Evolutionary conservation across 2,329 filamentous ascomycete genomes (phyloP).

Genomic region (Alternaria solani): DNA sequence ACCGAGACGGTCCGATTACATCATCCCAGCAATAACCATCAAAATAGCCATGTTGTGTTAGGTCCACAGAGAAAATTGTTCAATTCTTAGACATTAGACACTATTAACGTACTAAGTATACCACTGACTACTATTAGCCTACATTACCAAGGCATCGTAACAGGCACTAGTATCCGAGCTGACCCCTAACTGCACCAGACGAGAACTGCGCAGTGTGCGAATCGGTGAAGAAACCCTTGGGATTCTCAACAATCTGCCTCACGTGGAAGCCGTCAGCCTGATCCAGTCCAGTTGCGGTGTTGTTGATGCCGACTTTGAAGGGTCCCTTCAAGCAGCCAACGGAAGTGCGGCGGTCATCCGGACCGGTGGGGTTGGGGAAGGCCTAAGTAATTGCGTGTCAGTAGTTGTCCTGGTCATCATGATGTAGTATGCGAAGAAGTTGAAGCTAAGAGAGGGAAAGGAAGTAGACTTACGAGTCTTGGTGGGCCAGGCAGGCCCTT

Average conservation of each 20-base stretch:
- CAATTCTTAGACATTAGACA: neutral
- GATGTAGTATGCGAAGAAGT: neutral
- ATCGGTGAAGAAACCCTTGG: conserved; percentile 62
- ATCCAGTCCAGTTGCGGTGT: conserved; percentile 48
- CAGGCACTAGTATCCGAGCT: conserved; percentile 34
- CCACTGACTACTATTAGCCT: neutral
- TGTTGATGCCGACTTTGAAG: conserved; percentile 43
- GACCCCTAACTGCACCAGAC: conserved; percentile 62
- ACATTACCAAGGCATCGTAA: neutral
- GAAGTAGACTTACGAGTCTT: conserved; percentile 47
- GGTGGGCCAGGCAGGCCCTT: conserved; percentile 60
- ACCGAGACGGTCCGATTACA: neutral
- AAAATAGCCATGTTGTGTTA: neutral
- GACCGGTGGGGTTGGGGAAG: conserved; percentile 48
- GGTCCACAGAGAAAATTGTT: neutral
- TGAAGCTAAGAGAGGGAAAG: conserved; percentile 20
- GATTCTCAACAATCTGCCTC: conserved; percentile 60
- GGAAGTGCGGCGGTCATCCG: conserved; percentile 36
- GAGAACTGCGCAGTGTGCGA: conserved; percentile 60
- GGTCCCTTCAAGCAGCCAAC: conserved; percentile 41
- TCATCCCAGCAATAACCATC: neutral
- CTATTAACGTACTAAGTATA: neutral
- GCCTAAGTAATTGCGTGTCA: conserved; percentile 3
- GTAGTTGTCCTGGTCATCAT: neutral
- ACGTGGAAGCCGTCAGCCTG: conserved; percentile 60